Percentiles rank a stretch among this genome's conserved stretches.
phyloP scores from a whole-genome alignment of 164 flowering plant genomes.

The Berberis vulgaris region DNA sequence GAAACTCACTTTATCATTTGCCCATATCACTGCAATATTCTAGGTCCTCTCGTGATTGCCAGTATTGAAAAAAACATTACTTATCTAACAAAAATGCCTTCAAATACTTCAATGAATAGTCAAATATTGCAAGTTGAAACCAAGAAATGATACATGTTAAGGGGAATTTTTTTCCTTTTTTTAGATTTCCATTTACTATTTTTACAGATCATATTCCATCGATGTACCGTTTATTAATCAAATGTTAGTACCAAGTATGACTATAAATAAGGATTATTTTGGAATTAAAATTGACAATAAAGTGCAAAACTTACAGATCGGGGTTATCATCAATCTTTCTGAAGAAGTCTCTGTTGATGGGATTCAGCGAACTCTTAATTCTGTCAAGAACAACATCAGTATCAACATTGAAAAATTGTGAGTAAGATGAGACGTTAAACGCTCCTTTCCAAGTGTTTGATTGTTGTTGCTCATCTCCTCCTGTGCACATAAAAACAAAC shows the following conservation, averaged over 20 bases:
- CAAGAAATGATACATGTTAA: too few relatives aligned
- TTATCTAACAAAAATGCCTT: too few relatives aligned
- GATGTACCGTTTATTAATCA: not conserved
- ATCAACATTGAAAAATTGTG: conserved; percentile 90
- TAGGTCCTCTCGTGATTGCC: too few relatives aligned
- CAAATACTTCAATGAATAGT: too few relatives aligned
- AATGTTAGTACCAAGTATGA: not conserved
- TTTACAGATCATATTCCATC: too few relatives aligned
- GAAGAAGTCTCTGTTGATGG: conserved; percentile 68
- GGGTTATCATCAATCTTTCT: conserved; percentile 87
- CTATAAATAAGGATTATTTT: not conserved
- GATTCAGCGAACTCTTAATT: conserved; percentile 64
- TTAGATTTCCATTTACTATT: too few relatives aligned
- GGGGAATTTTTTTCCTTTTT: too few relatives aligned
- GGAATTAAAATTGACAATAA: not conserved
- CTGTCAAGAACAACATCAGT: conserved; percentile 80
- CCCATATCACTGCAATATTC: too few relatives aligned
- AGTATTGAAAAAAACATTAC: too few relatives aligned
- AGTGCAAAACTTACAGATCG: conserved; percentile 70
- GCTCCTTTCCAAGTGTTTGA: conserved; percentile 15
- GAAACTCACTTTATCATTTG: too few relatives aligned
- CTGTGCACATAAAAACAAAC: conserved; percentile 26
- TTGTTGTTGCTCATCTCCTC: conserved; percentile 50
- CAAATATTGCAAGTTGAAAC: too few relatives aligned
- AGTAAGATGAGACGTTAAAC: conserved; percentile 39